Conservation (phyloP, 1,284 basidiomycete genomes). For the Termitomyces sp. region DNA sequence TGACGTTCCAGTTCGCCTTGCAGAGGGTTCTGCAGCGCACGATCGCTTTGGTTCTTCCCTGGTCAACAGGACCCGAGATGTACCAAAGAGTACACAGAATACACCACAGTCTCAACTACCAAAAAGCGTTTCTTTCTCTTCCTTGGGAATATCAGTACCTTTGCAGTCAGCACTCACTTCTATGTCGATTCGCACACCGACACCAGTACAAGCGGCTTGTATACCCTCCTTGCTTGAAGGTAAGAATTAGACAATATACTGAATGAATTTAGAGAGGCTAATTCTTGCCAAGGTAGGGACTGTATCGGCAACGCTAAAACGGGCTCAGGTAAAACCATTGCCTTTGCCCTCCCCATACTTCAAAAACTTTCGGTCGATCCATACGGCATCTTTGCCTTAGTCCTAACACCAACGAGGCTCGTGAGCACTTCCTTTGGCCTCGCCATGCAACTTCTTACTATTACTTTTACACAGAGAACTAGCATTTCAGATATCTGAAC, state of each 20-base stretch:
- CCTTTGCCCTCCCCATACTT: constrained; percentile 93
- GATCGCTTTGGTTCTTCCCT: constrained; percentile 24
- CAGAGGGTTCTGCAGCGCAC: constrained; percentile 7
- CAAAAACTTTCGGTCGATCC: constrained; percentile 87
- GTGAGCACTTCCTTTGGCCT: constrained; percentile 17
- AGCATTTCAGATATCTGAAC: constrained; percentile 95
- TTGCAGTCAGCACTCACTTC: constrained; percentile 68
- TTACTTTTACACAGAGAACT: constrained; percentile 64
- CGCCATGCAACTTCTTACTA: background rate
- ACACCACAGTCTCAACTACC: constrained; percentile 1
- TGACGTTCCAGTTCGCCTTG: background rate
- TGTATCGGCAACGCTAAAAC: constrained; percentile 98
- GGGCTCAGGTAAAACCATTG: constrained; percentile 96
- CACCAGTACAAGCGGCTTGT: constrained; percentile 87
- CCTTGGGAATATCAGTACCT: constrained; percentile 71
- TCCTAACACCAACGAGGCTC: constrained; percentile 91
- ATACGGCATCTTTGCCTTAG: constrained; percentile 89
- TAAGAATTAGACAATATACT: constrained; percentile 28
- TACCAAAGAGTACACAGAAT: background rate
- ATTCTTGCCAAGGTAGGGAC: constrained; percentile 60
- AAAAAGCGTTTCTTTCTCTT: constrained; percentile 45
- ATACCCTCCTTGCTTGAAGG: constrained; percentile 84
- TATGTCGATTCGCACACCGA: constrained; percentile 86
- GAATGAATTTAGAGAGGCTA: background rate
- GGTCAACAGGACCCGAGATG: constrained; percentile 5